Evolutionary conservation across 768 basidiomycete species (phyloP).

Genomic region (Lactifluus hygrophoroides): DNA sequence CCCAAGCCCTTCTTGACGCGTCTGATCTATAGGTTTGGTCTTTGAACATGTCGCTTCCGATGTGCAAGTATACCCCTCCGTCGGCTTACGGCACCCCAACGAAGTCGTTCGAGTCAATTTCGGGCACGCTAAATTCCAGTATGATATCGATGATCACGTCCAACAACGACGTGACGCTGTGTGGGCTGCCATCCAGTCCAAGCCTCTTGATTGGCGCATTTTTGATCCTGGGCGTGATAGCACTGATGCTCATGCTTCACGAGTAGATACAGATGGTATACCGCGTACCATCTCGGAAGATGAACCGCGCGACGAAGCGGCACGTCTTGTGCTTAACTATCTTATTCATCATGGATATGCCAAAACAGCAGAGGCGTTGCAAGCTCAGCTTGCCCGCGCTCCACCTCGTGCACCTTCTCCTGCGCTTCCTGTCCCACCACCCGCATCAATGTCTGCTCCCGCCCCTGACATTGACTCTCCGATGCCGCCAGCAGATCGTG

Average conservation of each 20-base stretch:
- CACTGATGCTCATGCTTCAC: background rate
- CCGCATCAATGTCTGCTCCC: slow-evolving; percentile 10
- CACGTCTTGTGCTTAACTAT: slow-evolving; percentile 70
- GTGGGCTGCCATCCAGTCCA: slow-evolving; percentile 60
- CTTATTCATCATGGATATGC: slow-evolving; percentile 81
- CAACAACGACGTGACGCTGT: slow-evolving; percentile 56
- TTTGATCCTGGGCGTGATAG: slow-evolving; percentile 20
- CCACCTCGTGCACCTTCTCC: slow-evolving; percentile 10
- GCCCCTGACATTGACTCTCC: slow-evolving; percentile 16
- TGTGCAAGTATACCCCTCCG: slow-evolving; percentile 70
- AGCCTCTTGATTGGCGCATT: slow-evolving; percentile 42
- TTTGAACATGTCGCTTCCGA: slow-evolving; percentile 66
- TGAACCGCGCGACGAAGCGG: slow-evolving; percentile 31
- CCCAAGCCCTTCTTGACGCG: slow-evolving; percentile 13
- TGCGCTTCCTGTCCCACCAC: slow-evolving; percentile 17
- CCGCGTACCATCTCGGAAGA: slow-evolving; percentile 34
- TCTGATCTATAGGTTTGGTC: slow-evolving; percentile 40
- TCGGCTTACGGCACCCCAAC: slow-evolving; percentile 73
- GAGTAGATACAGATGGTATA: slow-evolving; percentile 37
- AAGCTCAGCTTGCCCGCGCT: slow-evolving; percentile 33
- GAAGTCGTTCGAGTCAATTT: slow-evolving; percentile 86
- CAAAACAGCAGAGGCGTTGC: slow-evolving; percentile 59
- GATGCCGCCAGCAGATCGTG: slow-evolving; percentile 25
- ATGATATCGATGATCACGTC: slow-evolving; percentile 84
- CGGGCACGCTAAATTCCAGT: slow-evolving; percentile 76